phyloP scores from a whole-genome alignment of 1,284 basidiomycete genomes.

The Rhodotorula mucilaginosa region DNA sequence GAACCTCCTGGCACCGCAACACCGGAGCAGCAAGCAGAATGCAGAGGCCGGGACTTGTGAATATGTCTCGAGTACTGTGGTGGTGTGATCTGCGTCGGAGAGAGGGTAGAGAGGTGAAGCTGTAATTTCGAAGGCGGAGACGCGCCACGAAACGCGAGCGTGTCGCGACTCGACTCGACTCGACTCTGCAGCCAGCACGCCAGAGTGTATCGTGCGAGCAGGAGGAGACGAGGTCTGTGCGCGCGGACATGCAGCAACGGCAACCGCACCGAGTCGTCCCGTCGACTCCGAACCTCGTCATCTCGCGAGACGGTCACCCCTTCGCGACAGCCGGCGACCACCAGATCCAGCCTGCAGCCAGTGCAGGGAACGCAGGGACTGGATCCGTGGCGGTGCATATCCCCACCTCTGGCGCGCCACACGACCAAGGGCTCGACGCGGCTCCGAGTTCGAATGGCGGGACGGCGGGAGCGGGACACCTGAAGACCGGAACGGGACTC shows the following conservation, averaged over 20 bases:
- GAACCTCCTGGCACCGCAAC: no score
- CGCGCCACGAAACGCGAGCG: background rate
- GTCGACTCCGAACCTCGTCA: background rate
- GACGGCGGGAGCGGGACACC: no score
- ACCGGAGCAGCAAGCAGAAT: no score
- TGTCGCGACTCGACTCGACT: background rate
- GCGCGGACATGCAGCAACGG: background rate
- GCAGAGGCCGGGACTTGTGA: no score
- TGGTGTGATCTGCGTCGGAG: background rate
- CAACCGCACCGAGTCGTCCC: slow-evolving; percentile 2
- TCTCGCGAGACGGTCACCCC: background rate
- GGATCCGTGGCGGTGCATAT: no score
- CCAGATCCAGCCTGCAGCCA: background rate
- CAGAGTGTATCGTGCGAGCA: background rate
- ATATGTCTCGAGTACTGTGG: no score
- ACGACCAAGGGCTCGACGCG: no score
- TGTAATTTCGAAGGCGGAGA: background rate
- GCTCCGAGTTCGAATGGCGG: no score
- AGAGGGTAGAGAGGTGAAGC: background rate
- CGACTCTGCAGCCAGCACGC: background rate
- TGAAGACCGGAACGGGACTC: no score
- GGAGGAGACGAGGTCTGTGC: background rate
- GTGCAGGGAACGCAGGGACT: background rate
- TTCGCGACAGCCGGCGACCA: background rate
- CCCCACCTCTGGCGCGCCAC: no score